These are phyloP conservation scores for Chenopodium suecicum DNA, from an alignment of 148 eudicot species.

Conservation along the genomic window DNA sequence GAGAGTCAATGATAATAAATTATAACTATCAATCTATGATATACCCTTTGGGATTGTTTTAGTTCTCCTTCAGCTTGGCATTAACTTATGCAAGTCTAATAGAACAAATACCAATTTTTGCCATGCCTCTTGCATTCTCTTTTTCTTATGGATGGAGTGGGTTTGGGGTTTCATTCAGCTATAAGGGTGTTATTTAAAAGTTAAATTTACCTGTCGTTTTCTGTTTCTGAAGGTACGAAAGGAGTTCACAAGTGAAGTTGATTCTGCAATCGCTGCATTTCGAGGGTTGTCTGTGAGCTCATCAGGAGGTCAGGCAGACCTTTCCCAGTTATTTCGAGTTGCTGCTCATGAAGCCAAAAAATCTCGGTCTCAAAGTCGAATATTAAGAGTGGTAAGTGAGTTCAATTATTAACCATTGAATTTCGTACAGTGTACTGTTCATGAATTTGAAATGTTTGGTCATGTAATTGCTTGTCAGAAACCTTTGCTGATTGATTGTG, in stretches of 20 bases:
- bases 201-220: not conserved
- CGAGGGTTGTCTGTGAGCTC: constrained; percentile 47
- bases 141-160: not conserved
- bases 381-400: constrained; percentile 66
- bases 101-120: not conserved
- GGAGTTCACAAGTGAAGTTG: constrained; percentile 67
- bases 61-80: not conserved
- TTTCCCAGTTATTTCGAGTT: constrained; percentile 66
- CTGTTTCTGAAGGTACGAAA: constrained; percentile 56
- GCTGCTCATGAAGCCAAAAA: constrained; percentile 92
- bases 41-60: not conserved
- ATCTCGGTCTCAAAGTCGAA: constrained; percentile 72
- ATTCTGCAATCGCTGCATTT: constrained; percentile 57
- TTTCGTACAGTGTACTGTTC: not conserved
- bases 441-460: too few species aligned
- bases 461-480: too few species aligned
- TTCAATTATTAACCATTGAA: not conserved
- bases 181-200: not conserved
- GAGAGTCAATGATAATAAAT: not conserved
- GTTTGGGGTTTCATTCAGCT: not conserved
- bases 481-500: too few species aligned
- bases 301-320: constrained; percentile 72
- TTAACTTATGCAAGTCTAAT: not conserved
- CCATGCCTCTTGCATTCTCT: not conserved
- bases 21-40: too few species aligned